A percentile compares a stretch with the other conserved stretches of the same genome.
phyloP scores from a whole-genome alignment of 345 rosid species.

The Populus nigra region DNA sequence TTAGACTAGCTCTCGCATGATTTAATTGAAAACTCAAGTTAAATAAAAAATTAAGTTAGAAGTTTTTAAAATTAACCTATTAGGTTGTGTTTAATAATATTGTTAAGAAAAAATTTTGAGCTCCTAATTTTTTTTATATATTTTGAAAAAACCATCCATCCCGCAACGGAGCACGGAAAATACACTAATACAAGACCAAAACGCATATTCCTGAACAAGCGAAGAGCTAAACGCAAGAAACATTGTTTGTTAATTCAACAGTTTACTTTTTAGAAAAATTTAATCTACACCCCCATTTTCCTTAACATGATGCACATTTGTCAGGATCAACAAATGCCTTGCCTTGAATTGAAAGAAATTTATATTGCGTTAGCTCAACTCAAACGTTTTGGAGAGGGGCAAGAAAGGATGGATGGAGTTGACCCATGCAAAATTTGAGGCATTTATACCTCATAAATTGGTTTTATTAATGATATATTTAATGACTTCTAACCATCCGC shows the following conservation, averaged over 20 bases:
- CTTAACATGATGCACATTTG: not conserved
- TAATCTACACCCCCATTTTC: not conserved
- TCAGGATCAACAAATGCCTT: not conserved
- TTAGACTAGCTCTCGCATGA: rapidly evolving
- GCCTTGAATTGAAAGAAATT: not conserved
- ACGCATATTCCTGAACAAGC: not conserved
- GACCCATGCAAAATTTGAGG: not conserved
- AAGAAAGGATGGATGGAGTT: not conserved
- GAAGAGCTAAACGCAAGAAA: not conserved
- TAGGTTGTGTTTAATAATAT: too few species aligned
- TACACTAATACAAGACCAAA: too few species aligned
- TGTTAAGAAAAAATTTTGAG: too few species aligned
- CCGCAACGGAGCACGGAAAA: too few species aligned
- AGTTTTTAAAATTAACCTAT: too few species aligned
- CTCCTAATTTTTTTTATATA: too few species aligned
- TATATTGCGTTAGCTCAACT: not conserved
- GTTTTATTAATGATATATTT: too few species aligned
- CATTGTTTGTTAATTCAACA: not conserved
- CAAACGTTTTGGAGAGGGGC: not conserved
- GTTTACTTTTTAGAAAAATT: not conserved
- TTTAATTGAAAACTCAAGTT: too few species aligned
- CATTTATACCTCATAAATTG: not conserved
- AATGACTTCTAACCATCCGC: too few species aligned
- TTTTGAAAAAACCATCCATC: too few species aligned
- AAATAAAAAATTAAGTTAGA: too few species aligned